Percentiles rank a stretch among this genome's conserved stretches.
These are phyloP conservation scores for Scutellaria baicalensis DNA, from an alignment of 257 asterid genomes.

Conservation along the genomic window DNA sequence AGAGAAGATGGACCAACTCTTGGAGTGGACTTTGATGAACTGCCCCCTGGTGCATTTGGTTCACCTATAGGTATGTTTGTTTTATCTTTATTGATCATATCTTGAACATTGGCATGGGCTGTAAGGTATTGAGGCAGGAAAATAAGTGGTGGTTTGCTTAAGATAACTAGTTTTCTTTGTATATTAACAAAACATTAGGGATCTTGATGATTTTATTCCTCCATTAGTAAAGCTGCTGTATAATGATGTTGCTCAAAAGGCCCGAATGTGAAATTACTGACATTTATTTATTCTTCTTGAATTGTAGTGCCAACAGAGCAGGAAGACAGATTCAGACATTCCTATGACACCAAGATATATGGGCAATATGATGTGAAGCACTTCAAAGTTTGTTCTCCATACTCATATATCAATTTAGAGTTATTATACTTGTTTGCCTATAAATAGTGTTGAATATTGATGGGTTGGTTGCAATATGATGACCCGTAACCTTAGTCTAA, in stretches of 20 bases:
- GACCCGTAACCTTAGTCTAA: background rate
- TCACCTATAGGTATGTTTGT: slow-evolving; percentile 69
- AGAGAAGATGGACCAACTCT: slow-evolving; percentile 84
- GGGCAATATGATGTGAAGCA: slow-evolving; percentile 59
- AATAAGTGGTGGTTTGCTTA: background rate
- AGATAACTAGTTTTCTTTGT: background rate
- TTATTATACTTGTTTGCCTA: background rate
- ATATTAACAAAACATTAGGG: background rate
- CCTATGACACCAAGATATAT: slow-evolving; percentile 61
- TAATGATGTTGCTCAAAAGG: background rate
- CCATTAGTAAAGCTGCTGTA: background rate
- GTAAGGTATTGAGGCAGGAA: background rate
- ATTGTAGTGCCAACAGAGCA: slow-evolving; percentile 48
- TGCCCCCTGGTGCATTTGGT: slow-evolving; percentile 98
- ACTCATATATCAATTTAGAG: slow-evolving; percentile 8
- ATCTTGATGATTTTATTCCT: background rate
- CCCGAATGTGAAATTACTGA: slow-evolving; percentile 9
- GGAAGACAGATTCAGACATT: slow-evolving; percentile 48
- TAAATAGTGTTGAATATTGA: background rate
- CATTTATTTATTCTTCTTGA: slow-evolving; percentile 17
- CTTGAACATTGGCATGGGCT: slow-evolving; percentile 10
- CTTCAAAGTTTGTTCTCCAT: slow-evolving; percentile 52
- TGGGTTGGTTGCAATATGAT: background rate
- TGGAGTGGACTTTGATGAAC: slow-evolving; percentile 90
- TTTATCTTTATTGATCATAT: background rate